phyloP scores from a whole-genome alignment of 2,329 filamentous ascomycete genomes.

The Saccharata proteae region DNA sequence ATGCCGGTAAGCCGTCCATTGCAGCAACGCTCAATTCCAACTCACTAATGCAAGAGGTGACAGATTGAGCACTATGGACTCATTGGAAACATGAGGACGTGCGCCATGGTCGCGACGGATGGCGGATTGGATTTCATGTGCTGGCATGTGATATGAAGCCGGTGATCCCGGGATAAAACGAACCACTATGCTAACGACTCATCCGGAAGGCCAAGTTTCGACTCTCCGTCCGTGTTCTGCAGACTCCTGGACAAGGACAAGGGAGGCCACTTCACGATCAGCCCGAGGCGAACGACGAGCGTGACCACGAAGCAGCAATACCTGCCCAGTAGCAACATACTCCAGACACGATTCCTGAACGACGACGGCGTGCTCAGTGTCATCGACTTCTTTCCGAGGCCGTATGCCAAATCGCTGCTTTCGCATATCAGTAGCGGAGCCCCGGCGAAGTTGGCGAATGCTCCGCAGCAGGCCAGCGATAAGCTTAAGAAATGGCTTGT shows the following conservation, averaged over 20 bases:
- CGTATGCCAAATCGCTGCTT: not conserved
- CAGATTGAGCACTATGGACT: constrained; percentile 65
- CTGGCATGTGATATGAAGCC: constrained; percentile 46
- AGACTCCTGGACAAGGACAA: constrained; percentile 62
- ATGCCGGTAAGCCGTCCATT: not conserved
- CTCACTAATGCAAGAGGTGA: not conserved
- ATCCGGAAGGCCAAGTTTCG: constrained; percentile 68
- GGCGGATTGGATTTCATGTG: constrained; percentile 69
- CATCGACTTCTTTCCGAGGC: constrained; percentile 56
- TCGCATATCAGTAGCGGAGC: not conserved
- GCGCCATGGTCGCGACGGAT: constrained; percentile 61
- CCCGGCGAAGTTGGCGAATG: not conserved
- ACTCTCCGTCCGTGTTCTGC: constrained; percentile 65
- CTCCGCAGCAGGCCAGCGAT: not conserved
- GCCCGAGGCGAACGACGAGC: constrained; percentile 32
- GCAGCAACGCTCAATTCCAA: not conserved
- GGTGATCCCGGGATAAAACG: not conserved
- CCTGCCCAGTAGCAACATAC: constrained; percentile 59
- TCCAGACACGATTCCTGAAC: constrained; percentile 66
- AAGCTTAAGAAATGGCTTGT: constrained; percentile 57
- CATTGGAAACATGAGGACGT: constrained; percentile 71
- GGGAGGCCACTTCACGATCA: constrained; percentile 60
- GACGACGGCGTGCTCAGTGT: constrained; percentile 64
- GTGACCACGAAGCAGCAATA: constrained; percentile 69
- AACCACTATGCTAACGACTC: constrained; percentile 9